Percentiles rank a stretch among this genome's conserved stretches.
phyloP scores from a whole-genome alignment of 176 grass and related monocot genomes.

The Pharus latifolius region DNA sequence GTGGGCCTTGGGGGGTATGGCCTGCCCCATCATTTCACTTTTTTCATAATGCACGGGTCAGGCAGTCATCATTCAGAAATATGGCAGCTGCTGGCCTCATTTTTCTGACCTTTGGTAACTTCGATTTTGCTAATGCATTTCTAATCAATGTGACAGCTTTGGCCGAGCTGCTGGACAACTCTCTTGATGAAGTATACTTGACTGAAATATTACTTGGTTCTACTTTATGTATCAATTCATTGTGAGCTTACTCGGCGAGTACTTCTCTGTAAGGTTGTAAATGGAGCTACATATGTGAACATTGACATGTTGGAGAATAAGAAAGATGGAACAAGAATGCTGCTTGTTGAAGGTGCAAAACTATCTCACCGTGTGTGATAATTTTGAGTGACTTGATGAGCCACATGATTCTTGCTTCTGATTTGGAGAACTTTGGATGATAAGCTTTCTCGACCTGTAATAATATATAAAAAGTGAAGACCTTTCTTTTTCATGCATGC shows the following conservation, averaged over 20 bases:
- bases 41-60: background rate
- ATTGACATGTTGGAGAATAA: slow-evolving; percentile 72
- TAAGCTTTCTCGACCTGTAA: background rate
- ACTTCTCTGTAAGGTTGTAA: slow-evolving; percentile 51
- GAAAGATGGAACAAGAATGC: slow-evolving; percentile 76
- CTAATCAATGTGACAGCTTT: slow-evolving; percentile 54
- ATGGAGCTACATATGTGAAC: slow-evolving; percentile 94
- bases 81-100: background rate
- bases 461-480: slow-evolving; percentile 7
- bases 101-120: background rate
- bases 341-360: slow-evolving; percentile 77
- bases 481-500: background rate
- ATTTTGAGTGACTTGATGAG: background rate
- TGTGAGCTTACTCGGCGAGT: background rate
- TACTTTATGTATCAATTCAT: background rate
- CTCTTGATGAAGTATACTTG: slow-evolving; percentile 76
- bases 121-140: too few species aligned
- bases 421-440: background rate
- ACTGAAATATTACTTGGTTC: slow-evolving; percentile 1
- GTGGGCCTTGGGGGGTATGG: slow-evolving; percentile 89
- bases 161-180: slow-evolving; percentile 95
- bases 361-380: background rate
- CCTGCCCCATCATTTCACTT: background rate
- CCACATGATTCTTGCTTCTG: background rate
- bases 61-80: background rate